A percentile compares a stretch with the other conserved stretches of the same genome.
phyloP scores from a whole-genome alignment of 2,329 filamentous ascomycete genomes.

The Sporothrix inflata region DNA sequence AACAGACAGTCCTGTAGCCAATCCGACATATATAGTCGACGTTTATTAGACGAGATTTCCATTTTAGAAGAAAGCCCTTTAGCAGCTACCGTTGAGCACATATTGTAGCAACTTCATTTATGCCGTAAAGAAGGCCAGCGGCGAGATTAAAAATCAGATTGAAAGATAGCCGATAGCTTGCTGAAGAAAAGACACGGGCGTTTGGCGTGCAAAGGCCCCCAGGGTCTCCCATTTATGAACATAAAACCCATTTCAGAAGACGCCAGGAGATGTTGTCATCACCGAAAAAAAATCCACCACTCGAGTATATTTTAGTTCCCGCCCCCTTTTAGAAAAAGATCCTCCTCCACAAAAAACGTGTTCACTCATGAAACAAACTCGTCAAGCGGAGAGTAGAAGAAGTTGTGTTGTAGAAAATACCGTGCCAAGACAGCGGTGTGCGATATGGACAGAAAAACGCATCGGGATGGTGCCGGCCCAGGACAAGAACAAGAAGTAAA shows the following conservation, averaged over 20 bases:
- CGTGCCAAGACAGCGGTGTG: slow-evolving; percentile 19
- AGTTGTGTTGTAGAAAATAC: slow-evolving; percentile 18
- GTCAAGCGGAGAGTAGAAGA: slow-evolving; percentile 13
- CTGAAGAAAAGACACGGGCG: slow-evolving; percentile 30
- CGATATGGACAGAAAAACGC: slow-evolving; percentile 22
- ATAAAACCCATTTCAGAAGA: slow-evolving; percentile 31
- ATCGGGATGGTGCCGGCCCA: slow-evolving; percentile 15
- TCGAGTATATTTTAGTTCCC: slow-evolving; percentile 28
- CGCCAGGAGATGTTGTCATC: slow-evolving; percentile 32
- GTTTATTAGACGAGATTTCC: too few relatives aligned
- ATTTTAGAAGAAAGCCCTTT: too few relatives aligned
- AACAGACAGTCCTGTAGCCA: too few relatives aligned
- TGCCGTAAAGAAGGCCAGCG: neutral
- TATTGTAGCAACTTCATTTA: neutral
- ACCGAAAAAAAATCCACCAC: slow-evolving; percentile 28
- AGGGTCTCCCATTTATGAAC: slow-evolving; percentile 38
- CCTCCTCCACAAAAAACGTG: neutral
- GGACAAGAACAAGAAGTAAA: slow-evolving; percentile 11
- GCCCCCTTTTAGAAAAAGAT: slow-evolving; percentile 9
- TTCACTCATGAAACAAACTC: slow-evolving; percentile 19
- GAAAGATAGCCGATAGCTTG: slow-evolving; percentile 35
- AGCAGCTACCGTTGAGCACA: neutral
- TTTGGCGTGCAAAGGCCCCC: slow-evolving; percentile 34
- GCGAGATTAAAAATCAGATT: slow-evolving; percentile 27
- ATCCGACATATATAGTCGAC: too few relatives aligned